A percentile compares a stretch with the other conserved stretches of the same genome.
Conservation (phyloP, 106 monocot genomes). For the Cymbidium sinense region DNA sequence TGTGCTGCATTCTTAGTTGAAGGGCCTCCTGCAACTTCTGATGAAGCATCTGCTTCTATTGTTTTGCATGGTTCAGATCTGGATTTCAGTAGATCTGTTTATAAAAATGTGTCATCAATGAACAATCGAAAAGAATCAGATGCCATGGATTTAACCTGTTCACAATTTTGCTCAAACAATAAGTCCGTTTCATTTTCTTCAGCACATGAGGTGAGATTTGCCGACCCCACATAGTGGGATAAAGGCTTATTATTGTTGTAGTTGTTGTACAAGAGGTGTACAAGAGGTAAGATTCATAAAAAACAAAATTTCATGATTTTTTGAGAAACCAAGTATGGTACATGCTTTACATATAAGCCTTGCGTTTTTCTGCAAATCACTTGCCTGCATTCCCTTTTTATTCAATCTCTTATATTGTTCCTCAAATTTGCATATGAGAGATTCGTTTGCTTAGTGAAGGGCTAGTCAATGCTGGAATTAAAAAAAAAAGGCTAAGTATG, state of each 20-base stretch:
- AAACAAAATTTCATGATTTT: background rate
- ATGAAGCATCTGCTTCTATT: slow-evolving; percentile 31
- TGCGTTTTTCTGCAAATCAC: background rate
- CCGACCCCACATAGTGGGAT: too few species aligned
- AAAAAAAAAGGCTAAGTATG: background rate
- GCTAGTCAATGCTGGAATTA: background rate
- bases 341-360: background rate
- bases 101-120: background rate
- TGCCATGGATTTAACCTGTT: slow-evolving; percentile 40
- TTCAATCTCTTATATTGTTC: background rate
- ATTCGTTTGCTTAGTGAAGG: background rate
- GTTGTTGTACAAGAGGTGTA: too few species aligned
- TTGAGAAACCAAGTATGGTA: background rate
- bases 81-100: slow-evolving; percentile 12
- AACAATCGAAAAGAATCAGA: slow-evolving; percentile 5
- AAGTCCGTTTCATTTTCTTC: slow-evolving; percentile 19
- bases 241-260: too few species aligned
- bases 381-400: background rate
- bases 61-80: slow-evolving; percentile 56
- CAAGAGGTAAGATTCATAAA: too few species aligned
- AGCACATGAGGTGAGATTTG: slow-evolving; percentile 54
- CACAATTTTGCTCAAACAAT: slow-evolving; percentile 40
- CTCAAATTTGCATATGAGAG: background rate
- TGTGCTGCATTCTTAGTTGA: slow-evolving; percentile 61
- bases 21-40: slow-evolving; percentile 19